Evolutionary conservation across 495 filamentous ascomycete species (phyloP), one percentile per base, ranked within the genome.

Genomic region (Penicillium pancosmium): DNA sequence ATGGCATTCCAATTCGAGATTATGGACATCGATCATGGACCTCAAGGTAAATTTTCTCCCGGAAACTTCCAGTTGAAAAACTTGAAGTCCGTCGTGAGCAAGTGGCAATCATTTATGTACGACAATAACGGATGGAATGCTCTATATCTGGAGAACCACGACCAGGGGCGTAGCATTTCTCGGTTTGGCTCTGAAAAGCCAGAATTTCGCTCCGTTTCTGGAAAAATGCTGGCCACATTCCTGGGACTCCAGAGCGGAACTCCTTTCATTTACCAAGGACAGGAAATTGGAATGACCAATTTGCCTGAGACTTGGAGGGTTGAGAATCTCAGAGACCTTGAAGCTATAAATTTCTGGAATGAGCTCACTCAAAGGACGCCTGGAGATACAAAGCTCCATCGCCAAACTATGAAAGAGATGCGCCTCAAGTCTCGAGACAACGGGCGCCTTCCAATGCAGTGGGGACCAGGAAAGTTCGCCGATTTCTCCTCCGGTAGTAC

Each of bases 1-100:
- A 92, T 92, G 89, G 81, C 90, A 25, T 91, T 91, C 73, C 82
- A 88, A 59, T 91, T 90, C 60, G 87, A 89, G 60, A 74, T 81
- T 57, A 74, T 80, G 1, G 82, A 86, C 57, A 73, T 90, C 33
- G 87, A 87, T 50, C 74, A 81, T 52, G 83, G 83, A 10, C 59
- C 67, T 8, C 71, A 76, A 5, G 75, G 36, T 53, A 83, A 82
- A 59, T 84, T 83, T 59, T 74, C 72, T 13, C 72, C 76, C 5
- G 76, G 76, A 1, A 73, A 67, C 15, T 88, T 78, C 75, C 78
- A 81, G 46, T 75, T 89, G 16, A 73, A 80, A 0, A 71, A 82
- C 33, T 62, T 91, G 15, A 88, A 87, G 57, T 56, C 69, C 10
- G 80, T 85, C 41, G 78, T 91, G 34, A 72, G 78, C 35, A 83